Conservation (phyloP, 2,329 filamentous ascomycete species). For the Cucurbitaria berberidis region DNA sequence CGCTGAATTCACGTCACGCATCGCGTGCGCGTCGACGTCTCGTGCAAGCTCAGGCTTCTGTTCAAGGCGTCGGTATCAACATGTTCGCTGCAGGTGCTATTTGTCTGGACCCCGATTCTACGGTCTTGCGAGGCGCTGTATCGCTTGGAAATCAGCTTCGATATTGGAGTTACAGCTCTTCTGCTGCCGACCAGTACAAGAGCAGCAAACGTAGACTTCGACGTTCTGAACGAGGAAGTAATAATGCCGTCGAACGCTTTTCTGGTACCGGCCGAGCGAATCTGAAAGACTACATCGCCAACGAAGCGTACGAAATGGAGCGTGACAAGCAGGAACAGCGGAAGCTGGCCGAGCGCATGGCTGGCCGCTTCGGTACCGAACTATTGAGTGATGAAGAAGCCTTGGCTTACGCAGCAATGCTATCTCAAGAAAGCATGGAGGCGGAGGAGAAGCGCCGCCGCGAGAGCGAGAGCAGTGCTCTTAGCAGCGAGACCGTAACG, state of each 20-base stretch:
- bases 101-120: constrained; percentile 84
- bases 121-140: constrained; percentile 82
- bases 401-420: constrained; percentile 66
- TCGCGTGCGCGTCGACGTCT: constrained; percentile 79
- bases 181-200: constrained; percentile 72
- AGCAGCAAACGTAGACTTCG: constrained; percentile 80
- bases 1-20: constrained; percentile 83
- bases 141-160: constrained; percentile 85
- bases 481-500: constrained; percentile 48
- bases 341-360: constrained; percentile 73
- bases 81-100: constrained; percentile 85
- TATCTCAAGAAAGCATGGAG: constrained; percentile 65
- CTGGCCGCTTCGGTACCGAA: constrained; percentile 82
- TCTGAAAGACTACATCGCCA: constrained; percentile 80
- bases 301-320: constrained; percentile 82
- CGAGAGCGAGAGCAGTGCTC: constrained; percentile 49
- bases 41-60: constrained; percentile 69
- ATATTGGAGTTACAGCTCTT: constrained; percentile 94
- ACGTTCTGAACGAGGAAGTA: constrained; percentile 69
- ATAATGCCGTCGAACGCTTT: constrained; percentile 64
- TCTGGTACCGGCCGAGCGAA: constrained; percentile 70
- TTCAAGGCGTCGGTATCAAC: constrained; percentile 72
- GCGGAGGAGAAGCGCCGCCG: constrained; percentile 56
- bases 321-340: constrained; percentile 71
- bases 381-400: constrained; percentile 69